phyloP scores from a whole-genome alignment of 352 stramenopile genomes.

The Phytopythium oedochilum region DNA sequence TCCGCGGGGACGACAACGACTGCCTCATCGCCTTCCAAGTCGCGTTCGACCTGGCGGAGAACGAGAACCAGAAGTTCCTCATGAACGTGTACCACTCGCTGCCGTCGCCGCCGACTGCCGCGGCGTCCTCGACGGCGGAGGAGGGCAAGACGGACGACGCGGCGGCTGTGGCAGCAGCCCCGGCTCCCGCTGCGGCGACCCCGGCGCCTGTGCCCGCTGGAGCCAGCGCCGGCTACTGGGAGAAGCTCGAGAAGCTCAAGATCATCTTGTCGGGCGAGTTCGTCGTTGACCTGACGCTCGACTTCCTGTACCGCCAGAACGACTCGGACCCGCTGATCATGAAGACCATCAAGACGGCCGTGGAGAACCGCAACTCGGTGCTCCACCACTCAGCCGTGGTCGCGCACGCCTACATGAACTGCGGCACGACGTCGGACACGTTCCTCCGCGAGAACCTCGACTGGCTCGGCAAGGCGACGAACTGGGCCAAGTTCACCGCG shows the following conservation, averaged over 20 bases:
- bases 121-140: constrained; percentile 21
- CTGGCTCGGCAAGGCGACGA: constrained; percentile 98
- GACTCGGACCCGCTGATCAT: constrained; percentile 92
- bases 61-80: constrained; percentile 98
- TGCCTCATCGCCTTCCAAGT: constrained; percentile 95
- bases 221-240: constrained; percentile 69
- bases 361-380: constrained; percentile 95
- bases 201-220: constrained; percentile 36
- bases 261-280: constrained; percentile 87
- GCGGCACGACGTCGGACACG: constrained; percentile 96
- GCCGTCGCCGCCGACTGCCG: constrained; percentile 37
- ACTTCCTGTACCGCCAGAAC: constrained; percentile 91
- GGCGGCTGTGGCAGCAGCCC: constrained; percentile 13
- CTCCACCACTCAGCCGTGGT: constrained; percentile 98
- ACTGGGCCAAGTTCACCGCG: constrained; percentile 99
- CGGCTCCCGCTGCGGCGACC: constrained; percentile 16
- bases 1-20: constrained; percentile 66
- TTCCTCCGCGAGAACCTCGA: constrained; percentile 99
- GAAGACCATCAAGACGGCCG: constrained; percentile 92
- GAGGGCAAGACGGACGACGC: constrained; percentile 36
- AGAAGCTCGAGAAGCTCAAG: constrained; percentile 85
- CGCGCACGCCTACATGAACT: constrained; percentile 96
- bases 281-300: constrained; percentile 89
- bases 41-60: constrained; percentile 97
- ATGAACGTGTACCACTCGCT: constrained; percentile 88